phyloP scores from a whole-genome alignment of 192 early-diverging fungal species.

The Hyaloraphidium curvatum region DNA sequence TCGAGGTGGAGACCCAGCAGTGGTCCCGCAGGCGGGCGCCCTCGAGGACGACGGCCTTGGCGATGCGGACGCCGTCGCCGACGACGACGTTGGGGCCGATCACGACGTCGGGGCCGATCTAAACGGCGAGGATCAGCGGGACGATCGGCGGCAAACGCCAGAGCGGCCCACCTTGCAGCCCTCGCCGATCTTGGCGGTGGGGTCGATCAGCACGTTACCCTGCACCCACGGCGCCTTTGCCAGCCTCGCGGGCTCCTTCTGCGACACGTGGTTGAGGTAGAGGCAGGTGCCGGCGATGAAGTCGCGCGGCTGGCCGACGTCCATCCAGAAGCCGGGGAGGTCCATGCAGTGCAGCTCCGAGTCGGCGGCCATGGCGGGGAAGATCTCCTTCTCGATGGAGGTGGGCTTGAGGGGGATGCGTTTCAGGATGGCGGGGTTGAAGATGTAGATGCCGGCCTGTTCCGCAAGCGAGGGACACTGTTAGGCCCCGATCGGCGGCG shows the following conservation, averaged over 20 bases:
- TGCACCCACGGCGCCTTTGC: conserved; percentile 47
- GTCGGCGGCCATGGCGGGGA: conserved; percentile 81
- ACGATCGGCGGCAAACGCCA: too few relatives aligned
- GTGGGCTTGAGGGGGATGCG: conserved; percentile 84
- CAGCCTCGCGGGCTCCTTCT: conserved; percentile 51
- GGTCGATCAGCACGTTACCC: conserved; percentile 85
- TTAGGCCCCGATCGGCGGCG: too few relatives aligned
- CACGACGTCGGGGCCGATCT: conserved; percentile 83
- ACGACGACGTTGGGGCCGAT: conserved; percentile 79
- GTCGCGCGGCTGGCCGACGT: conserved; percentile 98
- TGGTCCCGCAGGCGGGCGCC: conserved; percentile 66
- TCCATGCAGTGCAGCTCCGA: conserved; percentile 78
- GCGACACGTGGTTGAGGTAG: conserved; percentile 66
- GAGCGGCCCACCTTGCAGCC: conserved; percentile 92
- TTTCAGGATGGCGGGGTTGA: conserved; percentile 73
- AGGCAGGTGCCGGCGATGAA: conserved; percentile 87
- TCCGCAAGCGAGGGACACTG: too few relatives aligned
- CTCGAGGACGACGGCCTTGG: conserved; percentile 74
- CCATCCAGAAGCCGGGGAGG: conserved; percentile 96
- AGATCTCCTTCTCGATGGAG: conserved; percentile 95
- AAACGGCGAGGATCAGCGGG: too few relatives aligned
- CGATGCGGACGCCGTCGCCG: conserved; percentile 87
- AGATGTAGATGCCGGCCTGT: conserved; percentile 99
- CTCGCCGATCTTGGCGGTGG: conserved; percentile 79
- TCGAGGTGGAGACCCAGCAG: conserved; percentile 75